Conservation (phyloP, 148 eudicot species). For the Vaccinium vitisidaea region DNA sequence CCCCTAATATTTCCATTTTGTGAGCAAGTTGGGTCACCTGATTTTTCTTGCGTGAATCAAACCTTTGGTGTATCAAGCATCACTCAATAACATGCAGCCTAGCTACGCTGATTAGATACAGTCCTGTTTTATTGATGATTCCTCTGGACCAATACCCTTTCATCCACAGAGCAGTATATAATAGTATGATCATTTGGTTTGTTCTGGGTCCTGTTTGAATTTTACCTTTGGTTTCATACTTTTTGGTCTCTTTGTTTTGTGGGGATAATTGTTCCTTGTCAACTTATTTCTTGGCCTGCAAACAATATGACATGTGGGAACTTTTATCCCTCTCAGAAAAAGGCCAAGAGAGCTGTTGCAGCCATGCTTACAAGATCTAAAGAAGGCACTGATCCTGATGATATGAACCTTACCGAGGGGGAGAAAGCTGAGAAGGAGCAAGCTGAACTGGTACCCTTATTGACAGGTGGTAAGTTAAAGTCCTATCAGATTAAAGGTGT, state of each 20-base stretch:
- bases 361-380: conserved; percentile 87
- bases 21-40: not conserved
- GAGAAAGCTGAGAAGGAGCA: conserved; percentile 80
- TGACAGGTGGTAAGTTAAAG: conserved; percentile 93
- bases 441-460: conserved; percentile 70
- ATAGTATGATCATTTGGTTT: not conserved
- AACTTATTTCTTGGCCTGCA: not conserved
- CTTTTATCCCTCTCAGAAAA: conserved; percentile 38
- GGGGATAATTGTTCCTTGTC: not conserved
- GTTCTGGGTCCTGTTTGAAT: not conserved
- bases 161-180: not conserved
- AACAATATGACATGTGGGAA: not conserved
- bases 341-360: conserved; percentile 93
- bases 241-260: not conserved
- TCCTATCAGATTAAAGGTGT: conserved; percentile 90
- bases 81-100: no score
- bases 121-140: no score
- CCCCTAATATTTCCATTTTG: not conserved
- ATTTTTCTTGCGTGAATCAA: not conserved
- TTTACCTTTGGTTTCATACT: not conserved
- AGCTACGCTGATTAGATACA: no score
- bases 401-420: conserved; percentile 65
- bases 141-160: not conserved
- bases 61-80: no score
- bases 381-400: conserved; percentile 59